These are phyloP conservation scores for Tubosaeta sp. DNA, from an alignment of 768 basidiomycete genomes.

Conservation along the genomic window DNA sequence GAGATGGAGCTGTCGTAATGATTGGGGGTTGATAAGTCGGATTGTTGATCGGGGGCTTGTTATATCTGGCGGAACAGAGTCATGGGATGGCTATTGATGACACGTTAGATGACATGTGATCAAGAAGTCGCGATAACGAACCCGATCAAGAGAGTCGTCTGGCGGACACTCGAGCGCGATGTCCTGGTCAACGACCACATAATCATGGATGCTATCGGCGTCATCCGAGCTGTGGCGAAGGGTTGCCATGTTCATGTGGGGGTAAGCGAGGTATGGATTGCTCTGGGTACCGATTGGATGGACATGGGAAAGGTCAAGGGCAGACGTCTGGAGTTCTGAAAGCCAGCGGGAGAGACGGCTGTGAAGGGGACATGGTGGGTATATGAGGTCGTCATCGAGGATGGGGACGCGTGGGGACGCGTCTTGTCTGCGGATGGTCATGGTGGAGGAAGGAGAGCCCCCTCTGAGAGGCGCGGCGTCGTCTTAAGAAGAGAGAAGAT, in stretches of 20 bases:
- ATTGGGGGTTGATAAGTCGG: slow-evolving; percentile 35
- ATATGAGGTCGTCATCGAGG: slow-evolving; percentile 7
- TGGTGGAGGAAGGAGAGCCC: slow-evolving; percentile 29
- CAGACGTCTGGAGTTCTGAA: slow-evolving; percentile 33
- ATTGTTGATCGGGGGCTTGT: slow-evolving; percentile 31
- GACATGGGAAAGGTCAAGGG: slow-evolving; percentile 17
- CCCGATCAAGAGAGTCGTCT: slow-evolving; percentile 18
- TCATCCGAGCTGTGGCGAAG: slow-evolving; percentile 31
- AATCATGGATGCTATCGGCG: slow-evolving; percentile 34
- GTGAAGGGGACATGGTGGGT: slow-evolving; percentile 16
- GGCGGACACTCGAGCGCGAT: slow-evolving; percentile 24
- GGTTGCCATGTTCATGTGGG: slow-evolving; percentile 30
- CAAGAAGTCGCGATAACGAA: slow-evolving; percentile 26
- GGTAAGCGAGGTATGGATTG: slow-evolving; percentile 42
- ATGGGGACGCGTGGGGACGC: slow-evolving; percentile 17
- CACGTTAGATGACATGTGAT: slow-evolving; percentile 14
- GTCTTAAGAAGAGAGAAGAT: slow-evolving; percentile 14
- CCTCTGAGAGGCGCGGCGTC: slow-evolving; percentile 10
- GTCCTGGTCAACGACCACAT: slow-evolving; percentile 38
- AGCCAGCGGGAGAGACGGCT: slow-evolving; percentile 45
- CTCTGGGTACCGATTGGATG: slow-evolving; percentile 28
- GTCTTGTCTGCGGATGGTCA: slow-evolving; percentile 25
- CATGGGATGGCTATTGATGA: slow-evolving; percentile 22
- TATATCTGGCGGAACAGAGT: slow-evolving; percentile 20
- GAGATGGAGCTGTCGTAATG: slow-evolving; percentile 41